A percentile compares a stretch with the other conserved stretches of the same genome.
These are phyloP conservation scores for Zygotorulaspora chibaensis DNA, from an alignment of 805 yeast genomes.

Conservation along the genomic window DNA sequence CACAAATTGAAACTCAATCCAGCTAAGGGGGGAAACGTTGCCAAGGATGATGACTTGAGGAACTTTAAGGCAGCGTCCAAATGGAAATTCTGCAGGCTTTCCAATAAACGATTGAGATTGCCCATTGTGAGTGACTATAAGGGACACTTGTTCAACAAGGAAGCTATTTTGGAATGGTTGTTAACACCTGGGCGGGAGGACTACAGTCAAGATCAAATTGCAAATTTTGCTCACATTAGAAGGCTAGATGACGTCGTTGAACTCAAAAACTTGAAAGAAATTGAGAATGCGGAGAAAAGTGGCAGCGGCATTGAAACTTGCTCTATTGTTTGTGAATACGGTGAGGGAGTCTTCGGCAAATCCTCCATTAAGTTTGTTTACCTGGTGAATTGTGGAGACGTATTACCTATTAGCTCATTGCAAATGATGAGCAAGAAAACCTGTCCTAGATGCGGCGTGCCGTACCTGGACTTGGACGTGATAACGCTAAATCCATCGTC, in stretches of 20 bases:
- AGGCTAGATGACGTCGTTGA: constrained; percentile 44
- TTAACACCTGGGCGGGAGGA: constrained; percentile 32
- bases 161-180: constrained; percentile 54
- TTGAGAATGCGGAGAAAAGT: constrained; percentile 4
- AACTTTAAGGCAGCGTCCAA: constrained; percentile 28
- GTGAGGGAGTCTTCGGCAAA: constrained; percentile 35
- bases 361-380: constrained; percentile 41
- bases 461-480: constrained; percentile 27
- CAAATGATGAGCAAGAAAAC: constrained; percentile 17
- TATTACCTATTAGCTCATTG: constrained; percentile 35
- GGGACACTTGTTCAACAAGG: constrained; percentile 65
- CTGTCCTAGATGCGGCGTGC: constrained; percentile 43
- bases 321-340: constrained; percentile 19
- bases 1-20: constrained; percentile 37
- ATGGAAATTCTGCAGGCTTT: constrained; percentile 48
- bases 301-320: not conserved
- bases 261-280: constrained; percentile 32
- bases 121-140: constrained; percentile 65
- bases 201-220: constrained; percentile 24
- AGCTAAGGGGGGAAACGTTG: constrained; percentile 30
- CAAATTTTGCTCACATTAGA: constrained; percentile 35
- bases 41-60: constrained; percentile 16
- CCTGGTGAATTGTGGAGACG: constrained; percentile 45
- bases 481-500: constrained; percentile 37
- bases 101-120: constrained; percentile 39